Evolutionary conservation across 2,329 filamentous ascomycete genomes (phyloP).

Genomic region (Pyrenophora tritici-repentis): DNA sequence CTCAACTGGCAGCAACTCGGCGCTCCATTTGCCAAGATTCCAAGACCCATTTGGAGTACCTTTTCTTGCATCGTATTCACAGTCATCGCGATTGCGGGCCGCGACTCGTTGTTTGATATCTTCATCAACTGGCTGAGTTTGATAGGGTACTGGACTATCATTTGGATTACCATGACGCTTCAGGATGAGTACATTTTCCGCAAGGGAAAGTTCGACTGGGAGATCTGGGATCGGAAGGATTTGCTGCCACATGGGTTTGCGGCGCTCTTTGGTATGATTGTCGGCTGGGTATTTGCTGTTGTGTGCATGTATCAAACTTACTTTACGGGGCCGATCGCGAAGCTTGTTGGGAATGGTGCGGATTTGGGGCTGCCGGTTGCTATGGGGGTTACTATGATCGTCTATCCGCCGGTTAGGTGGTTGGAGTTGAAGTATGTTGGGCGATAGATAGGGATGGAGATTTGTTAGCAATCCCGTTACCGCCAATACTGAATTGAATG

Average conservation of each 20-base stretch:
- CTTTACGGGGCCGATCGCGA: slow-evolving; percentile 29
- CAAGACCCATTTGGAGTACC: slow-evolving; percentile 70
- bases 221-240: slow-evolving; percentile 29
- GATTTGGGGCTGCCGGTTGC: slow-evolving; percentile 61
- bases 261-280: not conserved
- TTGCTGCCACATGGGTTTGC: slow-evolving; percentile 27
- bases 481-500: no score
- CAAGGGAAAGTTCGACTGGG: slow-evolving; percentile 25
- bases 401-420: slow-evolving; percentile 60
- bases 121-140: slow-evolving; percentile 64
- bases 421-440: slow-evolving; percentile 50
- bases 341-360: slow-evolving; percentile 49
- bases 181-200: slow-evolving; percentile 33
- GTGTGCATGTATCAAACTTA: slow-evolving; percentile 10
- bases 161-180: slow-evolving; percentile 30
- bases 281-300: not conserved
- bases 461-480: no score
- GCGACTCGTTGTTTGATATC: slow-evolving; percentile 61
- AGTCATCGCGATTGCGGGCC: slow-evolving; percentile 69
- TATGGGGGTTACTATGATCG: slow-evolving; percentile 58
- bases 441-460: slow-evolving; percentile 6
- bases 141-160: slow-evolving; percentile 38
- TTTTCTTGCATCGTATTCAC: slow-evolving; percentile 57
- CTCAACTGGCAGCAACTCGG: slow-evolving; percentile 70
- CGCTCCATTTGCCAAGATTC: slow-evolving; percentile 62